Percentiles rank a stretch among this genome's conserved stretches.
These are phyloP conservation scores for Flaveria ramosissima DNA, from an alignment of 129 eudicot genomes.

Conservation along the genomic window DNA sequence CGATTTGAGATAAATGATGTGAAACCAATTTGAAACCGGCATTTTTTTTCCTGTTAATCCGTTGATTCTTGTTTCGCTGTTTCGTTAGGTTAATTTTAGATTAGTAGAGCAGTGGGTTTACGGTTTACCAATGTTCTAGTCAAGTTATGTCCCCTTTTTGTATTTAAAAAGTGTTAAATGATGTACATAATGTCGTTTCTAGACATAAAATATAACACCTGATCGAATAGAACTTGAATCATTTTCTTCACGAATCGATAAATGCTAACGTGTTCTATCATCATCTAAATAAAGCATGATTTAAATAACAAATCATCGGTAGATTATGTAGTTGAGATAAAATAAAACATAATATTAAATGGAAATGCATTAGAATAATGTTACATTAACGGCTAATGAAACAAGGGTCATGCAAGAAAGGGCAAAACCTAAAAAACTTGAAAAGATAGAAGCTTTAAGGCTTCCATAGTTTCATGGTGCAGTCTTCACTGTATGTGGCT, in stretches of 20 bases:
- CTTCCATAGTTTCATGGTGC: conserved; percentile 97
- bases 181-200: too few species aligned
- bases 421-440: not conserved
- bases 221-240: not conserved
- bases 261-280: not conserved
- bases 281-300: not conserved
- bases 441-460: conserved; percentile 46
- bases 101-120: too few species aligned
- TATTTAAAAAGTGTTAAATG: too few species aligned
- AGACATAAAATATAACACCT: not conserved
- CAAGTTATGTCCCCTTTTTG: too few species aligned
- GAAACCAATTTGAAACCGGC: too few species aligned
- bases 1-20: too few species aligned
- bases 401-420: conserved; percentile 2
- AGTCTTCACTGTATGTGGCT: conserved; percentile 89
- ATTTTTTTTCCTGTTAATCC: too few species aligned
- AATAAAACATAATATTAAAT: not conserved
- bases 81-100: too few species aligned
- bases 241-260: not conserved
- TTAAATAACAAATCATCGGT: not conserved
- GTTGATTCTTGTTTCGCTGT: too few species aligned
- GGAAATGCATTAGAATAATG: not conserved
- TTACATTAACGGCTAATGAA: not conserved
- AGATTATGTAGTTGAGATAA: not conserved
- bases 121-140: too few species aligned